Base-by-base conservation (phyloP, 2,329 filamentous ascomycete species). In the Botrytis sinoallii region DNA sequence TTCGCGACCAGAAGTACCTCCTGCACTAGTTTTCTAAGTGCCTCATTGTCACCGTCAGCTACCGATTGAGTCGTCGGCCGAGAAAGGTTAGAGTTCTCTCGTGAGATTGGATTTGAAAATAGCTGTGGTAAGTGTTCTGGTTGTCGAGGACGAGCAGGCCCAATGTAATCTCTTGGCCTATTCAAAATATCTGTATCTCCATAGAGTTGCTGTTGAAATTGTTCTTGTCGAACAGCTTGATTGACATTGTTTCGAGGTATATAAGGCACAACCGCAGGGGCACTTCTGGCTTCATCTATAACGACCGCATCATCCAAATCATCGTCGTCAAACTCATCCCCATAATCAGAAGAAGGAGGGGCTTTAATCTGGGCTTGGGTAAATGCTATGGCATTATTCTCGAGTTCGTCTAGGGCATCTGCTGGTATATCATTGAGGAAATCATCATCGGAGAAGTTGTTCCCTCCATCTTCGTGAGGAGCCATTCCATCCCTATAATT, bases 391-490 rank as follows among this genome's bases (percentile, higher is more conserved):
- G 90, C 90, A 79, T 87, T 86, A 78, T 87, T 86, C 79, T 92
- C 90, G 75, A 92, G 87, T 79, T 91, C 88, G 77, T 88, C 85
- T 5, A 92, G 83, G 65, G 84, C 84, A 75, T 86, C 85, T 75
- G 86, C 84, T 76, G 89, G 87, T 60, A 92, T 83, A 59, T 87
- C 85, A 80, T 92, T 89, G 77, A 92, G 85, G 75, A 86, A 89
- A 79, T 90, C 89, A 80, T 91, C 90, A 79, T 91, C 90, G 74
- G 86, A 88, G 79, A 89, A 91, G 75, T 88, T 87, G 83, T 90
- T 88, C 83, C 87, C 86, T 68, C 79, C 81, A 71, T 81, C 79
- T 66, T 76, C 75, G 74, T 75, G 69, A 55, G 81, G 82, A 72
- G 81, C 80, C 82, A 83, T 83, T 78, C 80, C 78, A 74, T 82